Evolutionary conservation across 2,329 filamentous ascomycete species (phyloP), one percentile per base, ranked within the genome.

Genomic region (Botrytis cinerea): DNA sequence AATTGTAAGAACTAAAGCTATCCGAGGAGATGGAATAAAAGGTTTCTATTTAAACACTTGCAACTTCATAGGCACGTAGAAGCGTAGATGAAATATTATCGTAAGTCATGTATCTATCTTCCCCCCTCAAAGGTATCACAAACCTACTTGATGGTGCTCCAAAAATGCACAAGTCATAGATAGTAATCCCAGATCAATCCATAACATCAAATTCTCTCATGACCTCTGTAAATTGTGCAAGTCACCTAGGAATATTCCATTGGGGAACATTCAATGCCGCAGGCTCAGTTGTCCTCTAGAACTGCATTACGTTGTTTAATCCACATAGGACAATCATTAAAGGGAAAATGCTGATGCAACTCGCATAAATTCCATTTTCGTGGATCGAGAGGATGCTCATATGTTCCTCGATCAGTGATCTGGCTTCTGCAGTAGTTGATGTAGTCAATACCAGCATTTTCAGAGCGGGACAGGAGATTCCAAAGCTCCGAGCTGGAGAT

Each of bases 201-300:
- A 3, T 16, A 54, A 0, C 25, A 3, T n/a, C 25, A 3, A 16
- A 54, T 7, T 54, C 5, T 54, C 48, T 54, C 48, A 1, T 7
- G 16, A 6, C 14, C 2, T n/a, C 12, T 2, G 0, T 25, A n/a
- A n/a, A 7, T 1, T 54, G 48, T n/a, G n/a, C 25, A 54, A 16
- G 5, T 3, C 1, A n/a, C 25, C 48, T 5, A n/a, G 14, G 6
- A n/a, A 14, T 7, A 54, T 54, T 25, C 12, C 2, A n/a, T 16
- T 2, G 5, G 12, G 1, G 12, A 54, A n/a, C 12, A n/a, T 16
- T 14, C 2, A n/a, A n/a, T 1, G 0, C 25, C 12, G 25, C 12
- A n/a, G 1, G 1, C 5, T 54, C 48, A 54, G 2, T 54, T 16
- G 2, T 54, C 2, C 25, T 54, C 25, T 16, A n/a, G 4, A 54